Conservation (phyloP, 768 basidiomycete genomes). For the Lyophyllum semitale region DNA sequence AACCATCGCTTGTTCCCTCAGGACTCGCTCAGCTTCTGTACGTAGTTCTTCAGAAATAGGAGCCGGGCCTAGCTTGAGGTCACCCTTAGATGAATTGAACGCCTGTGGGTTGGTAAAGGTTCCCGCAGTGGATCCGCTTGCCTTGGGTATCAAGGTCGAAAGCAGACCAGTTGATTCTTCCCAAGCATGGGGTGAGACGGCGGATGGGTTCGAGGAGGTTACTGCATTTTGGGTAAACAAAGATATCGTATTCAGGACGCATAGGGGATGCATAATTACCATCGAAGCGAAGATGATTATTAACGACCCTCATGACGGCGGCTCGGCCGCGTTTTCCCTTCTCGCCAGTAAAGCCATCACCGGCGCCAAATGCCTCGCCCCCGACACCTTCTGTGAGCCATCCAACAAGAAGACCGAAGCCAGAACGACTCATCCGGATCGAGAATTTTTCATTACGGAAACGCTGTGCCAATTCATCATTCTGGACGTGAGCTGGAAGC, state of each 20-base stretch:
- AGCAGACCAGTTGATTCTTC: constrained; percentile 87
- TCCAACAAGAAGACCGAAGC: constrained; percentile 88
- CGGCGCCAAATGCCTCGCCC: constrained; percentile 79
- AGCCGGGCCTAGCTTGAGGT: constrained; percentile 83
- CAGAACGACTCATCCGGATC: constrained; percentile 86
- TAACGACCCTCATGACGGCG: constrained; percentile 90
- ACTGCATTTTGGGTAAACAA: constrained; percentile 46
- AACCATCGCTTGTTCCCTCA: constrained; percentile 81
- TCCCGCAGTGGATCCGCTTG: constrained; percentile 47
- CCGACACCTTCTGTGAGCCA: constrained; percentile 95
- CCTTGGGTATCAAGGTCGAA: constrained; percentile 73
- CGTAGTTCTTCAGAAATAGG: constrained; percentile 81
- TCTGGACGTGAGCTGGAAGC: constrained; percentile 81
- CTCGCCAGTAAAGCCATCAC: constrained; percentile 80
- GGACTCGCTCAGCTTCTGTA: constrained; percentile 74
- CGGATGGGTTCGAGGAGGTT: constrained; percentile 66
- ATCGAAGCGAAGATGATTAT: constrained; percentile 89
- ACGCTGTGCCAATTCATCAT: constrained; percentile 79
- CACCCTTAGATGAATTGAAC: constrained; percentile 76
- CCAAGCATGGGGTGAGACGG: constrained; percentile 67
- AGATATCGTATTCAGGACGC: constrained; percentile 1
- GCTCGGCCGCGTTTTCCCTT: constrained; percentile 84
- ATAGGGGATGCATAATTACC: constrained; percentile 48
- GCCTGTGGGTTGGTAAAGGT: constrained; percentile 60
- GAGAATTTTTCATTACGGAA: constrained; percentile 91